Evolutionary conservation across 2,329 filamentous ascomycete genomes (phyloP).

Genomic region (Colletotrichum somersetense): DNA sequence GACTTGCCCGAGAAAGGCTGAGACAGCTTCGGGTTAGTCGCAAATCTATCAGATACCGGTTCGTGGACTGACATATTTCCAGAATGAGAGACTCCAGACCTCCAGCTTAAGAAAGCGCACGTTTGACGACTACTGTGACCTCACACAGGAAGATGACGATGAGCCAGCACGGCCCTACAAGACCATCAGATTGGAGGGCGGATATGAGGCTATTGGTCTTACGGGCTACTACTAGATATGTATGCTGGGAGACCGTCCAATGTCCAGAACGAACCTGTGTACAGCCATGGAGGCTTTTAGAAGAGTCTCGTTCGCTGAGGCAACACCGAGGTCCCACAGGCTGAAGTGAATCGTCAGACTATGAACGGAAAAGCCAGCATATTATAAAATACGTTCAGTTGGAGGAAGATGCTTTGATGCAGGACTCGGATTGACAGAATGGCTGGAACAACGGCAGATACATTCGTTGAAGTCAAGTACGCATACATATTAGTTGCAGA

Average conservation of each 20-base stretch:
- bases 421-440: background rate
- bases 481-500: conserved; percentile 1
- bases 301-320: background rate
- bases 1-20: conserved; percentile 49
- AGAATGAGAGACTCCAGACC: conserved; percentile 40
- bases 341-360: background rate
- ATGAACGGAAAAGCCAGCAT: background rate
- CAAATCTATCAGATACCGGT: background rate
- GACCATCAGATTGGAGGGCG: conserved; percentile 24
- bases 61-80: conserved; percentile 12
- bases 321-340: background rate
- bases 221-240: conserved; percentile 31
- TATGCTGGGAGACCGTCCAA: background rate
- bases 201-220: conserved; percentile 38
- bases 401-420: background rate
- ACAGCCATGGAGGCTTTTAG: background rate
- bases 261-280: background rate
- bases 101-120: conserved; percentile 46
- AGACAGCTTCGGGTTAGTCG: conserved; percentile 45
- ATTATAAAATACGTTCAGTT: background rate
- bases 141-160: conserved; percentile 43
- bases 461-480: background rate
- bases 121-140: conserved; percentile 45
- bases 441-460: background rate
- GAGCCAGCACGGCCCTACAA: conserved; percentile 27